Evolutionary conservation across 2,329 filamentous ascomycete genomes (phyloP).

Genomic region (Colletotrichum nymphaeae): DNA sequence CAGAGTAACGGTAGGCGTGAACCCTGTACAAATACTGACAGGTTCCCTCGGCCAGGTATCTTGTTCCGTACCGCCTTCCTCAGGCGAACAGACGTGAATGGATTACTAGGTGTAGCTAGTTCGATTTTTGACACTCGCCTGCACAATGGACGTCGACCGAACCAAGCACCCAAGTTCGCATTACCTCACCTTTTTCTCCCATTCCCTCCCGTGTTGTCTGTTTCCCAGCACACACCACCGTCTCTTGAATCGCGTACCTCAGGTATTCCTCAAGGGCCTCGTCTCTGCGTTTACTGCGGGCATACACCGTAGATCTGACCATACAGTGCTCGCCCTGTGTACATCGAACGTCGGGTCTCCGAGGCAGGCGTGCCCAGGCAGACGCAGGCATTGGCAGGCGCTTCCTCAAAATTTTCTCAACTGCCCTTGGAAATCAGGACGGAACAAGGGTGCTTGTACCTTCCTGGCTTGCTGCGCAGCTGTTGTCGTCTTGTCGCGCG

Average conservation of each 20-base stretch:
- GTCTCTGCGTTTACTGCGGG: not conserved
- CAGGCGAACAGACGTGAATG: constrained; percentile 2
- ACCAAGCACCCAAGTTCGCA: constrained; percentile 30
- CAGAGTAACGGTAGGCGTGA: not conserved
- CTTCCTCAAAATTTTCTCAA: constrained; percentile 16
- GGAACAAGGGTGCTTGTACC: constrained; percentile 21
- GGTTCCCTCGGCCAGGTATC: not conserved
- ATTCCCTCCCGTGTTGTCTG: constrained; percentile 8
- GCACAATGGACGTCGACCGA: constrained; percentile 31
- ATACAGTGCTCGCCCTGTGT: constrained; percentile 30
- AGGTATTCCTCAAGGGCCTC: constrained; percentile 2
- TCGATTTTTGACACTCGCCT: constrained; percentile 24
- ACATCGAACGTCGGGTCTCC: constrained; percentile 6
- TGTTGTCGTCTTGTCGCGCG: not conserved
- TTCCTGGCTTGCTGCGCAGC: not conserved
- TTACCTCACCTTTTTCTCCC: constrained; percentile 26
- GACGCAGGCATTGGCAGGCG: constrained; percentile 16
- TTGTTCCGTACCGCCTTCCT: constrained; percentile 14
- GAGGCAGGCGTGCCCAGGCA: constrained; percentile 2
- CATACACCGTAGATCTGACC: not conserved
- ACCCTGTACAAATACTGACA: constrained; percentile 25
- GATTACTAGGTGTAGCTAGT: constrained; percentile 12
- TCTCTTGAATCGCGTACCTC: constrained; percentile 13
- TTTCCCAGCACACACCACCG: constrained; percentile 30
- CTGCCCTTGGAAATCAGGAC: constrained; percentile 23